Conservation (phyloP, 1,139 yeast species). For the Geotrichum candidum region DNA sequence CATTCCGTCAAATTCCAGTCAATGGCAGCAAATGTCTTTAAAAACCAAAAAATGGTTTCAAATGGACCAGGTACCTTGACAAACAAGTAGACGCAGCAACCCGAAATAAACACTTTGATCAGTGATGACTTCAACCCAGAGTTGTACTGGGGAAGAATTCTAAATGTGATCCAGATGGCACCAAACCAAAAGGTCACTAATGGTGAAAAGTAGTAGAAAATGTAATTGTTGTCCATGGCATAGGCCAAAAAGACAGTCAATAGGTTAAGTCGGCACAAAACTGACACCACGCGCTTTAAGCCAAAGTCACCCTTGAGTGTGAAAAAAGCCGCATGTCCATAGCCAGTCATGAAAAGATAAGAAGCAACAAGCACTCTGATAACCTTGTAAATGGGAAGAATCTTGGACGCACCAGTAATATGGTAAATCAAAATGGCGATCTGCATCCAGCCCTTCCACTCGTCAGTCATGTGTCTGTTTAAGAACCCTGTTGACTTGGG, state of each 20-base stretch:
- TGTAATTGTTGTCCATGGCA: constrained; percentile 25
- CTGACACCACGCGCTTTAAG: constrained; percentile 24
- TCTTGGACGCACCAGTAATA: constrained; percentile 26
- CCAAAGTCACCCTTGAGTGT: constrained; percentile 24
- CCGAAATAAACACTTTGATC: constrained; percentile 22
- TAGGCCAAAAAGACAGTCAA: constrained; percentile 25
- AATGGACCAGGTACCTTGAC: constrained; percentile 22
- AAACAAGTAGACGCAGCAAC: constrained; percentile 15
- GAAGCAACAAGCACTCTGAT: constrained; percentile 27
- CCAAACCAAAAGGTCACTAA: constrained; percentile 27
- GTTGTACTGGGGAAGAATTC: constrained; percentile 20
- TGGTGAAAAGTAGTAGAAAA: constrained; percentile 28
- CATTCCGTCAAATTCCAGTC: constrained; percentile 27
- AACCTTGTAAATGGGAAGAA: constrained; percentile 25
- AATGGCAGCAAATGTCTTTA: constrained; percentile 20
- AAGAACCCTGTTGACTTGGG: constrained; percentile 23
- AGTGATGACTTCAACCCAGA: constrained; percentile 19
- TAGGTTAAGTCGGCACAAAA: constrained; percentile 25
- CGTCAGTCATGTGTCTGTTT: constrained; percentile 26
- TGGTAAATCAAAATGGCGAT: constrained; percentile 26
- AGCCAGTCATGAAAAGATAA: constrained; percentile 27
- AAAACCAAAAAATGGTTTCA: constrained; percentile 21
- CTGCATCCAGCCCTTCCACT: constrained; percentile 31
- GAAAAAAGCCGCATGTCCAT: constrained; percentile 26
- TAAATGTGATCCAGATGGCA: constrained; percentile 23